Evolutionary conservation across 345 rosid genomes (phyloP), one percentile per base, ranked within the genome.

Genomic region (Eucalyptus sideroxylon): DNA sequence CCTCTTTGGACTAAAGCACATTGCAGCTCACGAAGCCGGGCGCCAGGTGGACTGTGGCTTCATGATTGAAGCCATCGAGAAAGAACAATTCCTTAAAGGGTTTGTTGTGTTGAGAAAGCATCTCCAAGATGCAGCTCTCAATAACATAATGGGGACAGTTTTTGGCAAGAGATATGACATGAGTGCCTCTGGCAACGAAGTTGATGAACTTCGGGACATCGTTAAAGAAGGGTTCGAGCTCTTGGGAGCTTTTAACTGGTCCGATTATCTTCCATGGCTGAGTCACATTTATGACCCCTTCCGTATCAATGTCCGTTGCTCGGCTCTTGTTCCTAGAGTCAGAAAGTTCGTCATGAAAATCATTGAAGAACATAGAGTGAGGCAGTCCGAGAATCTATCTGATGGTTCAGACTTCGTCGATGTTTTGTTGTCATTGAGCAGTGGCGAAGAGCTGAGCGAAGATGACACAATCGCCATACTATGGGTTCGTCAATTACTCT

Each of bases 231-330:
- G 96, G 50, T 95, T 94, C 89, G 95, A 93, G 53, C 88, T 94
- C 19, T 85, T 95, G 92, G 95, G 96, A 8, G 92, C 96, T 49
- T 94, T 95, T 90, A 95, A 95, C n/a, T 95, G 95, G 94, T 95
- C 94, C 6, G 96, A 95, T 88, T 90, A 91, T 91, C 88, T 94
- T 42, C 95, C 95, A 16, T 95, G 94, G 95, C 67, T 94, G n/a
- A 88, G 88, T 30, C 67, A 85, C 50, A 90, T 95, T 60, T 94
- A 91, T 27, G 96, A 93, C 65, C 96, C 96, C 55, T 89, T 82
- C n/a, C 90, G 88, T 5, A 86, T 94, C 44, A 50, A 91, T 11
- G 87, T 91, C n/a, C 94, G 96, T 8, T 94, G 96, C 80, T 87
- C 86, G 3, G 86, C 59, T 10, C 94, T 95, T 21, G 95, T 94